A percentile compares a stretch with the other conserved stretches of the same genome.
Evolutionary conservation across 148 eudicot genomes (phyloP).

Genomic region (Silene conica): DNA sequence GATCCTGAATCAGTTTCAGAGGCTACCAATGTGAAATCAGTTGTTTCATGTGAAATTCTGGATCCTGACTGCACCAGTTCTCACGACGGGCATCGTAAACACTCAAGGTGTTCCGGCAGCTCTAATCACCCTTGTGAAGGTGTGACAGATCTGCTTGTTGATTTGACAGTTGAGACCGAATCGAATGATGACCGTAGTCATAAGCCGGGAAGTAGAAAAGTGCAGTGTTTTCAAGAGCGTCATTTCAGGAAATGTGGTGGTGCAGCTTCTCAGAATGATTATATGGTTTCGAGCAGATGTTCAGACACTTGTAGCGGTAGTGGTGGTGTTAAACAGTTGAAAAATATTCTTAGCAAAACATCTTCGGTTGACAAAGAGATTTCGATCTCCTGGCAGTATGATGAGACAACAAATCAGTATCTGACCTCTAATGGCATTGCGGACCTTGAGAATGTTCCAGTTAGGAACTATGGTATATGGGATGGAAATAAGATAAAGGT

Average conservation of each 20-base stretch:
- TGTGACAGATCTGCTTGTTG: conserved; percentile 33
- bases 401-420: too few relatives aligned
- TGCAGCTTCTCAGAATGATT: conserved; percentile 22
- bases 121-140: conserved; percentile 21
- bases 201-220: conserved; percentile 30
- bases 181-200: conserved; percentile 28
- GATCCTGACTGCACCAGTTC: too few relatives aligned
- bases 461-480: conserved; percentile 61
- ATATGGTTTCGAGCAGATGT: conserved; percentile 1
- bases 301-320: conserved; percentile 40
- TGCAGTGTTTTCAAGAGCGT: conserved; percentile 24
- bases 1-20: conserved; percentile 19
- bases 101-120: conserved; percentile 22
- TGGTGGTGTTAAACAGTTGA: conserved; percentile 80
- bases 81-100: conserved; percentile 17
- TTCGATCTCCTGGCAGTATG: too few relatives aligned
- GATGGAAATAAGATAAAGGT: conserved; percentile 59
- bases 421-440: too few relatives aligned
- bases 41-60: too few relatives aligned
- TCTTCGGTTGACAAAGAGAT: too few relatives aligned
- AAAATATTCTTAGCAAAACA: conserved; percentile 58
- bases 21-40: conserved; percentile 3
- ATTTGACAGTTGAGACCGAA: conserved; percentile 28
- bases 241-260: conserved; percentile 42
- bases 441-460: conserved; percentile 53